phyloP scores from a whole-genome alignment of 2,329 filamentous ascomycete genomes.

The Aureobasidium lini region DNA sequence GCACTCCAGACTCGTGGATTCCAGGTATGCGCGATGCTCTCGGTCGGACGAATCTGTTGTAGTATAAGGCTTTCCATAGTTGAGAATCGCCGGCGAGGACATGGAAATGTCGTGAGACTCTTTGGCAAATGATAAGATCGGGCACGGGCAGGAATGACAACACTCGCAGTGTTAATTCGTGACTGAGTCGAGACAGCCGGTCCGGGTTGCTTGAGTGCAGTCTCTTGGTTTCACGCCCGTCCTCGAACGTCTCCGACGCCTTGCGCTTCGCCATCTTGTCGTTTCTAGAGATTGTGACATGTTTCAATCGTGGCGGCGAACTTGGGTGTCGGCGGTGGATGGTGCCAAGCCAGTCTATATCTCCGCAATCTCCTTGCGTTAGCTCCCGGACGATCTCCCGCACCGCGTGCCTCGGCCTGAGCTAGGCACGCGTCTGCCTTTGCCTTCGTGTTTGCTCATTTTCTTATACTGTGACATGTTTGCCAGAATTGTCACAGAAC shows the following conservation, averaged over 20 bases:
- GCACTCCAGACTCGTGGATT: conserved; percentile 39
- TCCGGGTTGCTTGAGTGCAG: conserved; percentile 36
- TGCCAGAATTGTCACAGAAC: background rate
- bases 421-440: conserved; percentile 7
- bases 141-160: conserved; percentile 66
- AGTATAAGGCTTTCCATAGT: conserved; percentile 86
- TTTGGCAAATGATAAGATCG: conserved; percentile 58
- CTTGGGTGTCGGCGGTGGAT: background rate
- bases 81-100: conserved; percentile 72
- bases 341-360: background rate
- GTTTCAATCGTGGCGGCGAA: background rate
- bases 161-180: conserved; percentile 81
- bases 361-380: conserved; percentile 1
- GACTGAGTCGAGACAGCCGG: conserved; percentile 65
- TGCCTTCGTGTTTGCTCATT: background rate
- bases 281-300: background rate
- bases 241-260: conserved; percentile 11
- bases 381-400: conserved; percentile 5
- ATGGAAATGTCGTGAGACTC: conserved; percentile 68
- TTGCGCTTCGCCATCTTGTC: conserved; percentile 14
- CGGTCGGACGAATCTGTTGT: conserved; percentile 76
- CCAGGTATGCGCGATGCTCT: conserved; percentile 69
- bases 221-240: conserved; percentile 9
- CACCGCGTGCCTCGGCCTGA: conserved; percentile 5
- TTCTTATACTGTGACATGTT: background rate